Percentiles rank a stretch among this genome's conserved stretches.
These are phyloP conservation scores for Fusarium pseudoanthophilum DNA, from an alignment of 2,329 filamentous ascomycete genomes.

Conservation along the genomic window DNA sequence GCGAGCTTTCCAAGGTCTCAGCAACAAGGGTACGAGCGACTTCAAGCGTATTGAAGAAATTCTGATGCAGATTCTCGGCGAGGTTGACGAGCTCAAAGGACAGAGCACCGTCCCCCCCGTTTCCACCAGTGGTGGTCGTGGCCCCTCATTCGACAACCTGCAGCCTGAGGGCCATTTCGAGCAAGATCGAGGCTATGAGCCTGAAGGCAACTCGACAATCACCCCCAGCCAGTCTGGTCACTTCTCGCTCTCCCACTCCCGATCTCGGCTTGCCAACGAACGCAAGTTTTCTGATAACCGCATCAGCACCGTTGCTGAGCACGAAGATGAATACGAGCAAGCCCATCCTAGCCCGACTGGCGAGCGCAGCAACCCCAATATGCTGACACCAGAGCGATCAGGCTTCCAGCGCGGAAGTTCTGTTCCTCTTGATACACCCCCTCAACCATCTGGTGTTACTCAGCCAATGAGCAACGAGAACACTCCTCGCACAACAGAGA, in stretches of 20 bases:
- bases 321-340: slow-evolving; percentile 76
- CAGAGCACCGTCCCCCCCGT: slow-evolving; percentile 60
- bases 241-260: slow-evolving; percentile 69
- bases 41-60: slow-evolving; percentile 89
- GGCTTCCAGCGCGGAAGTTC: slow-evolving; percentile 61
- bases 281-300: slow-evolving; percentile 77
- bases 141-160: slow-evolving; percentile 75
- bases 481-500: slow-evolving; percentile 77
- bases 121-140: slow-evolving; percentile 60
- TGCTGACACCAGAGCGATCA: slow-evolving; percentile 70
- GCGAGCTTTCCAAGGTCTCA: slow-evolving; percentile 90
- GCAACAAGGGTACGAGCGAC: slow-evolving; percentile 87
- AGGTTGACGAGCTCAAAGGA: slow-evolving; percentile 85
- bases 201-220: slow-evolving; percentile 78
- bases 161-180: slow-evolving; percentile 71
- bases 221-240: slow-evolving; percentile 81
- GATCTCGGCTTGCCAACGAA: slow-evolving; percentile 58
- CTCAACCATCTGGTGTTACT: slow-evolving; percentile 57
- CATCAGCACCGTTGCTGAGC: slow-evolving; percentile 89
- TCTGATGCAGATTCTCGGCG: slow-evolving; percentile 89
- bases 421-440: slow-evolving; percentile 67
- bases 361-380: slow-evolving; percentile 57
- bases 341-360: slow-evolving; percentile 59
- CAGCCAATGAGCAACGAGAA: slow-evolving; percentile 75
- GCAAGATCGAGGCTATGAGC: slow-evolving; percentile 81